A percentile compares a stretch with the other conserved stretches of the same genome.
Evolutionary conservation across 106 monocot genomes (phyloP).

Genomic region (Narthecium ossifragum): DNA sequence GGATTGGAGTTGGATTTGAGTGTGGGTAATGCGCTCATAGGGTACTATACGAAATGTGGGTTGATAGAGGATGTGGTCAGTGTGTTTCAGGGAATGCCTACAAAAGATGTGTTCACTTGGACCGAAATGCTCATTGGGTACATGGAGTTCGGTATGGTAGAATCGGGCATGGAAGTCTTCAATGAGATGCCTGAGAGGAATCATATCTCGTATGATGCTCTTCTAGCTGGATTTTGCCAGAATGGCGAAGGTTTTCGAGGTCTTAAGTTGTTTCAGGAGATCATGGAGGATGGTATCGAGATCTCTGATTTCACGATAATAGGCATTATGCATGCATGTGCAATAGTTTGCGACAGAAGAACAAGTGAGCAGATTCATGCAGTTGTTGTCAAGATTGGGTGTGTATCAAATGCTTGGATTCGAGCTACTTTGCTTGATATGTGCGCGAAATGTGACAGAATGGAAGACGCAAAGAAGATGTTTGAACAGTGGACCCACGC

Average conservation of each 20-base stretch:
- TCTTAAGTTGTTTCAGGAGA: slow-evolving; percentile 46
- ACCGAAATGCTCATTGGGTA: slow-evolving; percentile 63
- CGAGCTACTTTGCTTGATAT: slow-evolving; percentile 73
- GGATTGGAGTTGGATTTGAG: slow-evolving; percentile 69
- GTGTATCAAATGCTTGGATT: slow-evolving; percentile 35
- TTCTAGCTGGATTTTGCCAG: slow-evolving; percentile 68
- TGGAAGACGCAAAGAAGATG: slow-evolving; percentile 54
- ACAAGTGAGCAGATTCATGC: slow-evolving; percentile 70
- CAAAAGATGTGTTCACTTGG: slow-evolving; percentile 70
- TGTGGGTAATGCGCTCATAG: slow-evolving; percentile 69
- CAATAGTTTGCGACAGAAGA: slow-evolving; percentile 25
- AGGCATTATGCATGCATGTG: slow-evolving; percentile 46
- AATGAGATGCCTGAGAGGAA: slow-evolving; percentile 59
- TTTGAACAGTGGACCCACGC: slow-evolving; percentile 34
- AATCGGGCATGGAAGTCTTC: slow-evolving; percentile 53
- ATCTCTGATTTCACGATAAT: slow-evolving; percentile 63
- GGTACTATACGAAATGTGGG: slow-evolving; percentile 61
- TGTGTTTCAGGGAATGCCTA: slow-evolving; percentile 62
- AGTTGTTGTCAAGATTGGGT: slow-evolving; percentile 61
- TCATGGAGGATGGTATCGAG: slow-evolving; percentile 40
- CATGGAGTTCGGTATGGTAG: slow-evolving; percentile 67
- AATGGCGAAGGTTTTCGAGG: slow-evolving; percentile 51
- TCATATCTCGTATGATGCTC: slow-evolving; percentile 55
- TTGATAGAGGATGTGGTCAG: slow-evolving; percentile 32
- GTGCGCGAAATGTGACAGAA: slow-evolving; percentile 62